These are phyloP conservation scores for Rhizomucor pusillus DNA, from an alignment of 371 early-diverging fungal genomes.

Conservation along the genomic window DNA sequence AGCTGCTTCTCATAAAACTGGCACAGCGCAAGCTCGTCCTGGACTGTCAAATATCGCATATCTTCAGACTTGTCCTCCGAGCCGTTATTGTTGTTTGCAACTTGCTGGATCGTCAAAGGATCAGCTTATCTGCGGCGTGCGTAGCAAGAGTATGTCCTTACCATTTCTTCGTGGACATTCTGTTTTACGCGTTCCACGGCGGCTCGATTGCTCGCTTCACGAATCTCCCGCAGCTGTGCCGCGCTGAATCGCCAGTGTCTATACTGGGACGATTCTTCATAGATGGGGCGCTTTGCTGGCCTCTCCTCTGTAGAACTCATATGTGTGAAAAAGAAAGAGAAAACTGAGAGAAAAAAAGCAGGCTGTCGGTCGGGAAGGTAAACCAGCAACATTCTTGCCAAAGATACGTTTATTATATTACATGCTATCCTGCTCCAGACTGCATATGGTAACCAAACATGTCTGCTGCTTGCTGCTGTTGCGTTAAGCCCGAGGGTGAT, in stretches of 20 bases:
- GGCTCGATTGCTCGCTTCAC: constrained; percentile 54
- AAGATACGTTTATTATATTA: too few species aligned
- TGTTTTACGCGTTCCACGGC: constrained; percentile 57
- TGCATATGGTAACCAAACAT: too few species aligned
- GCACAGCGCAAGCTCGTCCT: constrained; percentile 53
- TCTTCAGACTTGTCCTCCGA: constrained; percentile 9
- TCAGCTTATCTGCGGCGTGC: background rate
- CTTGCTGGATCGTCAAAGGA: too few species aligned
- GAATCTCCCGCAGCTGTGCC: constrained; percentile 54
- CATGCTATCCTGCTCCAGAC: too few species aligned
- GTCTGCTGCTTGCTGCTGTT: background rate
- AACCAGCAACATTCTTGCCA: background rate
- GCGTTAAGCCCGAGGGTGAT: background rate
- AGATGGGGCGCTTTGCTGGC: constrained; percentile 21
- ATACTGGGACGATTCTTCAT: constrained; percentile 63
- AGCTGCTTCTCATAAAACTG: constrained; percentile 46
- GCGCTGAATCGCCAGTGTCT: constrained; percentile 75
- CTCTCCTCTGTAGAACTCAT: constrained; percentile 3
- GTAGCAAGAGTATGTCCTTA: too few species aligned
- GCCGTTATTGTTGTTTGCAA: too few species aligned
- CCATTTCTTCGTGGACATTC: constrained; percentile 54
- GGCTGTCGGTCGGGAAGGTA: too few species aligned
- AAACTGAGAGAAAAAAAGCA: background rate
- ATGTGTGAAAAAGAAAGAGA: background rate
- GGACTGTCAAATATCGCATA: constrained; percentile 43